These are phyloP conservation scores for Beauveria varroae DNA, from an alignment of 2,329 filamentous ascomycete species.

Conservation along the genomic window DNA sequence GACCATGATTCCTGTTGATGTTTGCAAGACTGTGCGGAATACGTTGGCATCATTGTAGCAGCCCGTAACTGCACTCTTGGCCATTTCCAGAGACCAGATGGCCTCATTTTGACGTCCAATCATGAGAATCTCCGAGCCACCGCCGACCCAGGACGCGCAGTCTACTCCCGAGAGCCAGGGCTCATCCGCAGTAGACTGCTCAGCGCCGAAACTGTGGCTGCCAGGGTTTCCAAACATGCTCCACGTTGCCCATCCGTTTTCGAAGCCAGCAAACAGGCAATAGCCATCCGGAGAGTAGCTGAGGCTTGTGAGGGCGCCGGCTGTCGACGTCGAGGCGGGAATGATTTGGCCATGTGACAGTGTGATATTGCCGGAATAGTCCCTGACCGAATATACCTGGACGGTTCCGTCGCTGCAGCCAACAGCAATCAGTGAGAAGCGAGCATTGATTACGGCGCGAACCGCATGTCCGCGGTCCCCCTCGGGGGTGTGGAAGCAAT, in stretches of 20 bases:
- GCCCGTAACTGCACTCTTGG: constrained; percentile 83
- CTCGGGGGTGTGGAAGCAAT: constrained; percentile 78
- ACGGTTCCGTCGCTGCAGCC: constrained; percentile 74
- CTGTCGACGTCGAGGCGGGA: constrained; percentile 57
- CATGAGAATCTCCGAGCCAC: constrained; percentile 78
- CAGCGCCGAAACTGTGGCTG: constrained; percentile 72
- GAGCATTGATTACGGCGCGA: constrained; percentile 80
- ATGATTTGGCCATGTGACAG: constrained; percentile 71
- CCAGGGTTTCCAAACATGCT: constrained; percentile 92
- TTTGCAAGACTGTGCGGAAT: constrained; percentile 81
- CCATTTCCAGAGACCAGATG: constrained; percentile 85
- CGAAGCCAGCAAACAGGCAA: constrained; percentile 88
- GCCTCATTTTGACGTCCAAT: constrained; percentile 64
- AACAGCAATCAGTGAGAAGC: constrained; percentile 88
- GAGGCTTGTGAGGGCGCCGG: constrained; percentile 67
- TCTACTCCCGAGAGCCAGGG: constrained; percentile 75
- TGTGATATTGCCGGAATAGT: constrained; percentile 89
- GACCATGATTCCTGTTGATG: constrained; percentile 78
- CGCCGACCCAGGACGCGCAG: constrained; percentile 78
- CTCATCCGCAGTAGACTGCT: constrained; percentile 57
- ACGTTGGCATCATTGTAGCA: constrained; percentile 91
- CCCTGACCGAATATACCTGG: constrained; percentile 83
- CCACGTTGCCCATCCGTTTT: constrained; percentile 91
- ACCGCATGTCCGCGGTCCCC: constrained; percentile 53
- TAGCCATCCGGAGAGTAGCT: constrained; percentile 93